Conservation (phyloP, 2,329 filamentous ascomycete genomes). For the Trichoderma simmonsii region DNA sequence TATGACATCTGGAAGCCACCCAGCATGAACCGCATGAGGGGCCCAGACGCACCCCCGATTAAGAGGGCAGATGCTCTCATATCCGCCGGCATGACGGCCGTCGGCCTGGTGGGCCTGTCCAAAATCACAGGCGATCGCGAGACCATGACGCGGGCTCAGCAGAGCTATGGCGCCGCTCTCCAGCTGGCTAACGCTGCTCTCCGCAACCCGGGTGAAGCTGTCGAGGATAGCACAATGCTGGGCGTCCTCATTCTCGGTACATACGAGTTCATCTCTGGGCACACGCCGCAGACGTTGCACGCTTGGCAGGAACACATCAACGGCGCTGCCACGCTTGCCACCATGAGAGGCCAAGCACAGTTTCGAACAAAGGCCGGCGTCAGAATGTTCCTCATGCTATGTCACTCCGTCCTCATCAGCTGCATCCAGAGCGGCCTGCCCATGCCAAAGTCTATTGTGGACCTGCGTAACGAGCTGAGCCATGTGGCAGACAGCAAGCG, state of each 20-base stretch:
- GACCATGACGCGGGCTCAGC: constrained; percentile 46
- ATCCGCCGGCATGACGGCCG: constrained; percentile 52
- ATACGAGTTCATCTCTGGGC: constrained; percentile 53
- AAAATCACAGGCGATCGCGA: constrained; percentile 42
- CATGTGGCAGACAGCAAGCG: constrained; percentile 35
- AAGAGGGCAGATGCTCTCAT: constrained; percentile 32
- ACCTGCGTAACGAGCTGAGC: constrained; percentile 44
- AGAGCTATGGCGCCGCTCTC: constrained; percentile 51
- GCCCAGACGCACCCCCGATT: constrained; percentile 33
- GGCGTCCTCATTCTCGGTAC: constrained; percentile 52
- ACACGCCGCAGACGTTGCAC: constrained; percentile 43
- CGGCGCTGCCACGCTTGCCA: constrained; percentile 49
- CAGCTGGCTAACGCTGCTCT: constrained; percentile 50
- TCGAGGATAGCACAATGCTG: constrained; percentile 52
- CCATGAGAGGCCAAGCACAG: constrained; percentile 47
- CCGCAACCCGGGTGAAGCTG: constrained; percentile 40
- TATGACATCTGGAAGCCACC: constrained; percentile 51
- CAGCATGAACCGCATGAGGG: constrained; percentile 30
- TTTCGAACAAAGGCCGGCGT: constrained; percentile 45
- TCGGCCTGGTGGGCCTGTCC: constrained; percentile 51
- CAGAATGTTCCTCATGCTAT: constrained; percentile 54
- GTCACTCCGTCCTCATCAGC: constrained; percentile 49
- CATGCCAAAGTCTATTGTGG: constrained; percentile 46
- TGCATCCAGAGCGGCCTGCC: constrained; percentile 49
- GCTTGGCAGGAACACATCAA: constrained; percentile 54